A percentile compares a stretch with the other conserved stretches of the same genome.
Conservation (phyloP, 768 basidiomycete genomes). For the Termitomyces sp. region DNA sequence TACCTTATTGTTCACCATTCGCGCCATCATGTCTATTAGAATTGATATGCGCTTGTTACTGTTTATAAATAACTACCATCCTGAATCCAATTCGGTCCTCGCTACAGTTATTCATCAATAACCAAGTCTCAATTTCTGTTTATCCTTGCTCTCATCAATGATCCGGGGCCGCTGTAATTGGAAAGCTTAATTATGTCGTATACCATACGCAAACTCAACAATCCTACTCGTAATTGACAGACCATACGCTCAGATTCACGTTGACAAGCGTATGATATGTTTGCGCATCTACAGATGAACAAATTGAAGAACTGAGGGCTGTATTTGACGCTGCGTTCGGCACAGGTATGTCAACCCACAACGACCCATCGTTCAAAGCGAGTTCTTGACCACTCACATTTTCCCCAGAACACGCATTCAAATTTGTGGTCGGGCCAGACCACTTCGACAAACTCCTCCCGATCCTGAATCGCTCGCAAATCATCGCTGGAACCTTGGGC, state of each 20-base stretch:
- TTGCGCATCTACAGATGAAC: not conserved
- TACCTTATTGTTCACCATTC: not conserved
- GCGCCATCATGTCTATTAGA: not conserved
- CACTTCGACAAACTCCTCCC: not conserved
- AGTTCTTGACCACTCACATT: not conserved
- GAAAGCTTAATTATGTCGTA: not conserved
- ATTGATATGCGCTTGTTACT: not conserved
- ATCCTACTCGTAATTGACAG: not conserved
- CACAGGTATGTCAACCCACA: not conserved
- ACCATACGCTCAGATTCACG: not conserved
- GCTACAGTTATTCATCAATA: no score
- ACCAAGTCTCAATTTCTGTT: no score
- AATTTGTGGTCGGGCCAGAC: slow-evolving; percentile 2
- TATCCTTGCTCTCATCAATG: no score
- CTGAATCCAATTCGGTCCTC: no score
- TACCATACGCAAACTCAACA: slow-evolving; percentile 4
- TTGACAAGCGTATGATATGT: not conserved
- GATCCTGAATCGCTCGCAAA: slow-evolving; percentile 3
- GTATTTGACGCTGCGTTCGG: slow-evolving; percentile 6
- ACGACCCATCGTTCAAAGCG: not conserved
- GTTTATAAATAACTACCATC: not conserved
- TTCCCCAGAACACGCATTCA: not conserved
- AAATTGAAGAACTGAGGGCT: slow-evolving; percentile 3
- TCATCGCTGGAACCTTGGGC: not conserved
- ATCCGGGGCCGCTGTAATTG: not conserved